These are phyloP conservation scores for Purshia tridentata DNA, from an alignment of 306 rosid genomes.

Conservation along the genomic window DNA sequence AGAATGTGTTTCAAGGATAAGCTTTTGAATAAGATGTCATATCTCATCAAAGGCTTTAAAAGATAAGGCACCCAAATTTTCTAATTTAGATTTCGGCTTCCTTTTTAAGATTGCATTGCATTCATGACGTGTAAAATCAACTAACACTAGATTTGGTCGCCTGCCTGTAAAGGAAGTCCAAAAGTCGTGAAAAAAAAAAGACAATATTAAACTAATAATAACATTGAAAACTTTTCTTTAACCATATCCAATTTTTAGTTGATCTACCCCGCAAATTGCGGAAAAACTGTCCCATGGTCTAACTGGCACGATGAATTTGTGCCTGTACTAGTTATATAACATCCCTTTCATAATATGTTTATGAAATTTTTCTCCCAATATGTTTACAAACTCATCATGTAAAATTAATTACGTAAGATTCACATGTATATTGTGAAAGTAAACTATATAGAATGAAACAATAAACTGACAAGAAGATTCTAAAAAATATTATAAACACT, in stretches of 20 bases:
- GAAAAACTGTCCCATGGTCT: background rate
- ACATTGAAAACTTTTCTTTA: no score
- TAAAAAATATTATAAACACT: background rate
- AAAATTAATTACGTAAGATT: no score
- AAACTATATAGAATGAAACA: background rate
- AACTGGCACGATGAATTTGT: background rate
- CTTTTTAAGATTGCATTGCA: background rate
- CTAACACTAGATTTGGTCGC: constrained; percentile 17
- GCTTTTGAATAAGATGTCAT: background rate
- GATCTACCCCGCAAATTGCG: background rate
- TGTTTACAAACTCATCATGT: no score
- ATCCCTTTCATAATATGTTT: no score
- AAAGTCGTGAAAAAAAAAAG: constrained; percentile 5
- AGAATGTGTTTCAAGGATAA: background rate
- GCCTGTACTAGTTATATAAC: background rate
- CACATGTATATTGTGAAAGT: no score
- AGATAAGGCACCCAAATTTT: background rate
- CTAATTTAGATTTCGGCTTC: background rate
- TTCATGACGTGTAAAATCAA: constrained; percentile 18
- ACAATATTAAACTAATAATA: background rate
- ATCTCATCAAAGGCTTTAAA: background rate
- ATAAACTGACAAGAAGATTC: background rate
- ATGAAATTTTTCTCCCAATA: no score
- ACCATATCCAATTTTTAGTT: background rate
- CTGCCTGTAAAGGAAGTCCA: constrained; percentile 6